Evolutionary conservation across 2,329 filamentous ascomycete species (phyloP).

Genomic region (Tolypocladium album): DNA sequence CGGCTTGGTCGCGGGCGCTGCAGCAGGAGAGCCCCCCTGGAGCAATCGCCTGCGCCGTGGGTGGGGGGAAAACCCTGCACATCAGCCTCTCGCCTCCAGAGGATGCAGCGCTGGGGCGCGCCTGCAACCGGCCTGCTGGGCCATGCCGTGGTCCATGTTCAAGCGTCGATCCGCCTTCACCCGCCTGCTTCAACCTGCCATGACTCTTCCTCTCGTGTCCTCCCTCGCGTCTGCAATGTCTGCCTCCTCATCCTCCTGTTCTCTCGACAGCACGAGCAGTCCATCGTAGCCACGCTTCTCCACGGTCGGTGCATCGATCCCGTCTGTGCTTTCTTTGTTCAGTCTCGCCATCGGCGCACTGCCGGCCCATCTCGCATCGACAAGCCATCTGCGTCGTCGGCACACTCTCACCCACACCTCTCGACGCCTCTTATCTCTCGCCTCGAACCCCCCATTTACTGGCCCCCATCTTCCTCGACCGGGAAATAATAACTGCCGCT

Average conservation of each 20-base stretch:
- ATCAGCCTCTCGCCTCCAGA: neutral
- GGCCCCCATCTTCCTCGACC: neutral
- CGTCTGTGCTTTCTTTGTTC: neutral
- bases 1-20: neutral
- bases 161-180: slow-evolving; percentile 5
- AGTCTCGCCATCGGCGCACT: neutral
- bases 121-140: slow-evolving; percentile 6
- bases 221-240: slow-evolving; percentile 5
- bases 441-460: neutral
- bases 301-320: neutral
- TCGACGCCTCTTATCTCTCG: neutral
- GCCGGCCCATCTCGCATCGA: neutral
- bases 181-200: neutral
- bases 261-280: neutral
- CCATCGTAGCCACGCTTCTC: neutral
- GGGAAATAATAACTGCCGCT: neutral
- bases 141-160: neutral
- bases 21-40: neutral
- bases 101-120: neutral
- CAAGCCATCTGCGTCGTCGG: neutral
- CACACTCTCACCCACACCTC: neutral
- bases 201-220: neutral
- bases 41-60: neutral
- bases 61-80: neutral
- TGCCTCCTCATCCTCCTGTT: neutral